These are phyloP conservation scores for Nakataea oryzae DNA, from an alignment of 2,329 filamentous ascomycete species.

Conservation along the genomic window DNA sequence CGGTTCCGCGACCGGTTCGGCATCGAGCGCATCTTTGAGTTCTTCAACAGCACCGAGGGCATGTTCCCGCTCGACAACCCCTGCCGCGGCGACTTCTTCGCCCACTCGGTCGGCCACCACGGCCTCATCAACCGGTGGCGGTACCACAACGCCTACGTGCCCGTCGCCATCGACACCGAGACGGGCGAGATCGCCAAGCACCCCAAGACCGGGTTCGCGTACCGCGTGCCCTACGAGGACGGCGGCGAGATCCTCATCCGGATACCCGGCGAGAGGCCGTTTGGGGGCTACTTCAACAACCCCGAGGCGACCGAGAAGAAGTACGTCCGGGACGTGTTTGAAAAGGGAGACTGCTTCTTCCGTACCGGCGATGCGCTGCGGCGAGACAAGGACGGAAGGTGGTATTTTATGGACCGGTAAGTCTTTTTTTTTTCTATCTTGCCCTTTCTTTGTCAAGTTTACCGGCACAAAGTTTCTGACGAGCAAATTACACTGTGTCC, in stretches of 20 bases:
- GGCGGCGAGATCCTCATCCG: conserved; percentile 69
- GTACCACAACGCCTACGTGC: conserved; percentile 45
- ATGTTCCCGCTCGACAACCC: conserved; percentile 52
- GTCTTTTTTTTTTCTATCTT: not conserved
- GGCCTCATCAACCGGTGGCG: conserved; percentile 47
- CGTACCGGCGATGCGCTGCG: conserved; percentile 57
- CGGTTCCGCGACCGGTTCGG: conserved; percentile 54
- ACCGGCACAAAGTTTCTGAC: not conserved
- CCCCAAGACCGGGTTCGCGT: conserved; percentile 56
- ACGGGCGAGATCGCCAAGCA: conserved; percentile 58
- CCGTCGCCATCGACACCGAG: conserved; percentile 58
- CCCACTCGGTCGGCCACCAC: conserved; percentile 60
- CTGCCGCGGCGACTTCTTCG: conserved; percentile 50
- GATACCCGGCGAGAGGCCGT: conserved; percentile 44
- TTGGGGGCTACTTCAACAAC: conserved; percentile 63
- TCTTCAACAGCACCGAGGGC: conserved; percentile 71
- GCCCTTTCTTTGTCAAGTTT: not conserved
- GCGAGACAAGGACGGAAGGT: conserved; percentile 50
- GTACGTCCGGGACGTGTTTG: conserved; percentile 52
- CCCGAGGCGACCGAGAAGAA: conserved; percentile 57
- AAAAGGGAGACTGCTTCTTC: conserved; percentile 58
- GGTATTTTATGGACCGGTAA: conserved; percentile 55
- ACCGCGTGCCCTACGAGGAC: conserved; percentile 49
- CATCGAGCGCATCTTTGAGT: conserved; percentile 55
- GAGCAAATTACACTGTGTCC: not conserved